Base-by-base conservation (phyloP, 2,329 filamentous ascomycete species). In the Colletotrichum sp. region DNA sequence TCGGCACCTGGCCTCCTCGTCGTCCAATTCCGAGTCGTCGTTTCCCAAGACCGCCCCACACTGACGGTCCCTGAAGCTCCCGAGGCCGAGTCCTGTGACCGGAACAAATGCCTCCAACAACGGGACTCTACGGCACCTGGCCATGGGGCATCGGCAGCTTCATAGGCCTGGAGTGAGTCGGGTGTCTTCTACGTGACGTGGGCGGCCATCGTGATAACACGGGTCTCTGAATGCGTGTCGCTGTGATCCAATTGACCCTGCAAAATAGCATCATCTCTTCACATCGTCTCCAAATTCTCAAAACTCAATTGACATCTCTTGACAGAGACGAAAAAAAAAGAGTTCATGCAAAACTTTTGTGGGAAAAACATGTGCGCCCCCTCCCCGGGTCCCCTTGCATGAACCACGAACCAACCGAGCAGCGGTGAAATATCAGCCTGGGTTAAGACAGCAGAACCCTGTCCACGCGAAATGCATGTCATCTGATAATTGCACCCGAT, bases 41-140 rank as follows among this genome's bases (percentile, higher is more conserved):
- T 49, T 24, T 44, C n/a, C 32, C 36, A 15, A 8, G 10, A 16
- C 8, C 8, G 62, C 30, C 36, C 70, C 73, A 64, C 70, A 28
- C 21, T 12, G 21, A 55, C 59, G 59, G 64, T 74, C 71, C 72
- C 74, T 76, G 65, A 76, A 76, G 74, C 74, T 69, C 70, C 74
- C 74, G 70, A 76, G 70, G 49, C 64, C 70, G 16, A 30, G 60
- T 59, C 59, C 59, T 36, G 59, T 62, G 59, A 62, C 59, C 59
- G 59, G 59, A 62, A 62, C 6, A 28, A 32, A 49, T 49, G 59
- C 28, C 26, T 30, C 32, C 18, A 34, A 62, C n/a, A 8, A 30
- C n/a, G 59, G n/a, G 26, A 62, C n/a, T 66, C 32, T 21, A 49
- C n/a, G 24, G 64, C 28, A 49, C n/a, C 44, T 49, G 44, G 44